A percentile compares a stretch with the other conserved stretches of the same genome.
phyloP scores from a whole-genome alignment of 108 stramenopile genomes.

The Nitzschia sp. region DNA sequence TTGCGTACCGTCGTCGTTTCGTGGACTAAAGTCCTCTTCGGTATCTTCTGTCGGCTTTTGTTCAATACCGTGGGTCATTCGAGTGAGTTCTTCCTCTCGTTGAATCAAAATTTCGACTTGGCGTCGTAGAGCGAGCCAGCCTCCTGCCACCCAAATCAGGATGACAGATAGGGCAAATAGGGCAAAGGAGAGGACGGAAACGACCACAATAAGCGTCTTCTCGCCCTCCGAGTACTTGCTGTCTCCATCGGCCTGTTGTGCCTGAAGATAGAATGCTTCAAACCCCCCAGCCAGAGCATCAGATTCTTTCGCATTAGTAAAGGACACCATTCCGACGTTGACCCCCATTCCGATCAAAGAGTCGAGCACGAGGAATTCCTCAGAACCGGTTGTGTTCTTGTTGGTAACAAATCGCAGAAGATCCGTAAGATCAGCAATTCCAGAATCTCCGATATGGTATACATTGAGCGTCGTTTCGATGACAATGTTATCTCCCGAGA shows the following conservation, averaged over 20 bases:
- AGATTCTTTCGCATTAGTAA: constrained; percentile 21
- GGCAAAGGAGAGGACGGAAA: constrained; percentile 28
- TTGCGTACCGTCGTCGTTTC: constrained; percentile 14
- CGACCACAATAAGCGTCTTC: constrained; percentile 19
- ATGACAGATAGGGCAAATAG: constrained; percentile 26
- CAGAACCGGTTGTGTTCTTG: constrained; percentile 23
- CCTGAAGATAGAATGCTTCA: not conserved
- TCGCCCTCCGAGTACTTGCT: constrained; percentile 13
- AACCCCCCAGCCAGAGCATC: constrained; percentile 14
- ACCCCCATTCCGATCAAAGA: constrained; percentile 11
- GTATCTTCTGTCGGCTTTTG: constrained; percentile 36
- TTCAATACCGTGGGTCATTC: constrained; percentile 12
- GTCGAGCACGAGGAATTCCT: constrained; percentile 17
- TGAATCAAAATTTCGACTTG: constrained; percentile 21
- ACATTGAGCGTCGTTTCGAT: constrained; percentile 15
- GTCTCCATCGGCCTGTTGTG: not conserved
- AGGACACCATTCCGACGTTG: constrained; percentile 23
- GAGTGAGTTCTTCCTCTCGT: constrained; percentile 33
- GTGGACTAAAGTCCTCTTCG: constrained; percentile 19
- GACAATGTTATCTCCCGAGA: constrained; percentile 8
- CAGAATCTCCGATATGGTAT: constrained; percentile 26
- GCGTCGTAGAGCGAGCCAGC: constrained; percentile 30
- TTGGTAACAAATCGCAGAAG: constrained; percentile 30
- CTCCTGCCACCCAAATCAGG: constrained; percentile 40
- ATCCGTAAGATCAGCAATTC: constrained; percentile 26